Evolutionary conservation across 176 grass and related monocot genomes (phyloP).

Genomic region (Dactylis glomerata): DNA sequence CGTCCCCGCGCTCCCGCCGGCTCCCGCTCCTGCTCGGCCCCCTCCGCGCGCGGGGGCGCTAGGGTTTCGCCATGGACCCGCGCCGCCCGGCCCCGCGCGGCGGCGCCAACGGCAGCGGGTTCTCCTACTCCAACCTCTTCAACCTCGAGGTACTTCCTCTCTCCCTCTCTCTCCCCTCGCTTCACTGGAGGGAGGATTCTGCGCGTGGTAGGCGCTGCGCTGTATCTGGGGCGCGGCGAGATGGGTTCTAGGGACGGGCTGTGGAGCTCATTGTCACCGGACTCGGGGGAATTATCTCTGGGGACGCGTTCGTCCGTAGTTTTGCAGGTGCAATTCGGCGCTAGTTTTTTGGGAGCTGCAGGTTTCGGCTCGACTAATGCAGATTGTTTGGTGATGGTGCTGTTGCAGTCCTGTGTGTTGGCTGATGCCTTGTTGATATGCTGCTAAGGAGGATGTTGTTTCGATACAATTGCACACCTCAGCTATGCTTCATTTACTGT

Average conservation of each 20-base stretch:
- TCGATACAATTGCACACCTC: not conserved
- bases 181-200: not conserved
- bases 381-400: not conserved
- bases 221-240: not conserved
- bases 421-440: not conserved
- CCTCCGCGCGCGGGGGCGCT: slow-evolving; percentile 14
- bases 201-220: not conserved
- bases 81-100: slow-evolving; percentile 56
- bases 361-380: not conserved
- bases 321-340: not conserved
- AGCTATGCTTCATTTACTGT: not conserved
- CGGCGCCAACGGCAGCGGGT: slow-evolving; percentile 54
- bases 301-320: not conserved
- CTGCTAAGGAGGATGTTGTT: not conserved
- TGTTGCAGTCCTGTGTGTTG: not conserved
- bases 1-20: not conserved
- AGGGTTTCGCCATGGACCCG: slow-evolving; percentile 74
- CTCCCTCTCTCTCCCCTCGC: not conserved
- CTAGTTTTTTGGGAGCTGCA: not conserved
- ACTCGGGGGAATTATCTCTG: slow-evolving; percentile 15
- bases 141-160: slow-evolving; percentile 68
- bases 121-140: slow-evolving; percentile 81
- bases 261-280: not conserved
- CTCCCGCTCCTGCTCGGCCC: not conserved
- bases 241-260: not conserved